These are phyloP conservation scores for Phylloporus sp. DNA, from an alignment of 768 basidiomycete genomes.

Conservation along the genomic window DNA sequence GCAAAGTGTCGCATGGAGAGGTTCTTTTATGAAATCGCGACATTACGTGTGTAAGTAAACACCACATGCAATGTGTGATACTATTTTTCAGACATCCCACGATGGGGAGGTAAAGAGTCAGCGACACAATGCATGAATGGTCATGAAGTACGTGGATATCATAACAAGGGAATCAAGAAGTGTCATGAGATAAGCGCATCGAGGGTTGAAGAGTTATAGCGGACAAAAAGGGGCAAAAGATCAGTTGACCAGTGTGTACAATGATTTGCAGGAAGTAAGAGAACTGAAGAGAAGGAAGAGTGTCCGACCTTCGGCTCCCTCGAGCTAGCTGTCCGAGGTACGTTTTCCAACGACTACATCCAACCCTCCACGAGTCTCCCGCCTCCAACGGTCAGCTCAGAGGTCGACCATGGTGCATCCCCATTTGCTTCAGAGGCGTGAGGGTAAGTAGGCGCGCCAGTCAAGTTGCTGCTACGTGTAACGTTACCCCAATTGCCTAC, in stretches of 20 bases:
- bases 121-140: conserved; percentile 18
- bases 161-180: conserved; percentile 35
- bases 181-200: conserved; percentile 28
- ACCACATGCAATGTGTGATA: neutral
- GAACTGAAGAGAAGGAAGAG: conserved; percentile 18
- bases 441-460: conserved; percentile 46
- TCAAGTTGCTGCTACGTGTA: conserved; percentile 48
- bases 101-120: conserved; percentile 40
- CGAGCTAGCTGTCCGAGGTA: conserved; percentile 1
- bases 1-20: conserved; percentile 61
- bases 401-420: conserved; percentile 56
- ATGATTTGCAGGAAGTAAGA: conserved; percentile 4
- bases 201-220: conserved; percentile 18
- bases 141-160: conserved; percentile 41
- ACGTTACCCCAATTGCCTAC: conserved; percentile 75
- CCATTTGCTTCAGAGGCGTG: conserved; percentile 50
- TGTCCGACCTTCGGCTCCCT: conserved; percentile 39
- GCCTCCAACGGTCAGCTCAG: conserved; percentile 45
- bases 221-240: conserved; percentile 8
- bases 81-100: neutral
- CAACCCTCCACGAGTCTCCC: conserved; percentile 53
- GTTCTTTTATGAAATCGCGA: conserved; percentile 53
- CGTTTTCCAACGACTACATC: conserved; percentile 23
- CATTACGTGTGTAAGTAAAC: conserved; percentile 34
- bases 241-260: conserved; percentile 6